A percentile compares a stretch with the other conserved stretches of the same genome.
Conservation (phyloP, 495 filamentous ascomycete species). For the Clavariopsis aquatica region DNA sequence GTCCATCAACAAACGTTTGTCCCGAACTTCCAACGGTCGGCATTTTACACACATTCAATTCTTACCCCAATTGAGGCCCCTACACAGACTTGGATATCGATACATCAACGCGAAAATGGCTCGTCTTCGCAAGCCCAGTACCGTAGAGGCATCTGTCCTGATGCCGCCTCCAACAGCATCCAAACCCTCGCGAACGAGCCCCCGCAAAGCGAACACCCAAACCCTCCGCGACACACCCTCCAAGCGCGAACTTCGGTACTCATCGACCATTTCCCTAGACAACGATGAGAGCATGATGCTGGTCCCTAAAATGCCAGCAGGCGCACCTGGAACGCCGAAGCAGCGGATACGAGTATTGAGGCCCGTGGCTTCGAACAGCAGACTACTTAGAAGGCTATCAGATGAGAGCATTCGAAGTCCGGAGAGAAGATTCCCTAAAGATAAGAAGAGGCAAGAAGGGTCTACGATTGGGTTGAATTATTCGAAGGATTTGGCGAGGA, state of each 20-base stretch:
- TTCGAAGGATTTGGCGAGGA: slow-evolving; percentile 19
- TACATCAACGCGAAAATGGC: slow-evolving; percentile 15
- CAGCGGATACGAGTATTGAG: slow-evolving; percentile 20
- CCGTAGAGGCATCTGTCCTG: slow-evolving; percentile 5
- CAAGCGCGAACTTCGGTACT: slow-evolving; percentile 24
- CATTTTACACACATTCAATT: not conserved
- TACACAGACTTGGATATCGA: not conserved
- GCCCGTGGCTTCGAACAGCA: slow-evolving; percentile 27
- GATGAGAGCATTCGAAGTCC: slow-evolving; percentile 30
- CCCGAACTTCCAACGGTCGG: not conserved
- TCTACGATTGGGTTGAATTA: slow-evolving; percentile 8
- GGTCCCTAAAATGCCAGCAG: slow-evolving; percentile 14
- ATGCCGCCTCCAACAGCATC: slow-evolving; percentile 2
- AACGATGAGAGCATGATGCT: slow-evolving; percentile 23
- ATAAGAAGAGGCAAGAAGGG: slow-evolving; percentile 3
- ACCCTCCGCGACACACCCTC: slow-evolving; percentile 24
- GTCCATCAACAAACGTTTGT: slow-evolving; percentile 19
- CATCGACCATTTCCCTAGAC: not conserved
- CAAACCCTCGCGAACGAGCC: slow-evolving; percentile 13
- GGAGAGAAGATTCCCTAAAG: not conserved
- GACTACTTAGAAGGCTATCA: slow-evolving; percentile 23
- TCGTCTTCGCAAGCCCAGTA: slow-evolving; percentile 29
- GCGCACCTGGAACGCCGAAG: slow-evolving; percentile 16
- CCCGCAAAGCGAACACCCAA: slow-evolving; percentile 14
- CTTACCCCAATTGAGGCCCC: not conserved